Evolutionary conservation across 2,329 filamentous ascomycete species (phyloP).

Genomic region (Scytalidium lignicola): DNA sequence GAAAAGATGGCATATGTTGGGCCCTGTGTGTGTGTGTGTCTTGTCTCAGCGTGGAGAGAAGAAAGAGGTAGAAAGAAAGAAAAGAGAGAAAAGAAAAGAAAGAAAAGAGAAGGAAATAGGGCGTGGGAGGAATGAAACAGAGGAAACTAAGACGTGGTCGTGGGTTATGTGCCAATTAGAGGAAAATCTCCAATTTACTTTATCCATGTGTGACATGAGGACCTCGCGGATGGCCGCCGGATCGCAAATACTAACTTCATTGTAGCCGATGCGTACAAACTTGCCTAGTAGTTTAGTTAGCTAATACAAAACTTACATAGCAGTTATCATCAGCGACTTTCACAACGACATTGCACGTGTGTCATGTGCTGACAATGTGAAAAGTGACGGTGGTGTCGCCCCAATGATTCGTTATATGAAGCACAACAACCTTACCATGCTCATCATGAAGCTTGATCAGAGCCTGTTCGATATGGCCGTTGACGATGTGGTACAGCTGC

Average conservation of each 20-base stretch:
- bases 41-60: not conserved
- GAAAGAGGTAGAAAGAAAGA: not conserved
- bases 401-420: too few relatives aligned
- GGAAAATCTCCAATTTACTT: too few relatives aligned
- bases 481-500: conserved; percentile 32
- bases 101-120: too few relatives aligned
- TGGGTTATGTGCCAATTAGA: too few relatives aligned
- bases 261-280: conserved; percentile 38
- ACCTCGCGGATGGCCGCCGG: conserved; percentile 34
- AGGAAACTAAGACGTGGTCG: too few relatives aligned
- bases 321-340: too few relatives aligned
- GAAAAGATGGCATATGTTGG: conserved; percentile 31
- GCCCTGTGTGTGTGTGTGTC: conserved; percentile 10
- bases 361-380: too few relatives aligned
- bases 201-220: conserved; percentile 26
- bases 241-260: conserved; percentile 40
- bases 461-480: conserved; percentile 33
- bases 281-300: conserved; percentile 18
- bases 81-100: too few relatives aligned
- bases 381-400: too few relatives aligned
- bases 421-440: conserved; percentile 26
- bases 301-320: not conserved
- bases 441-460: conserved; percentile 33
- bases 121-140: too few relatives aligned
- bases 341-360: not conserved